Base-by-base conservation (phyloP, 2,329 filamentous ascomycete genomes). In the Colletotrichum sp. region DNA sequence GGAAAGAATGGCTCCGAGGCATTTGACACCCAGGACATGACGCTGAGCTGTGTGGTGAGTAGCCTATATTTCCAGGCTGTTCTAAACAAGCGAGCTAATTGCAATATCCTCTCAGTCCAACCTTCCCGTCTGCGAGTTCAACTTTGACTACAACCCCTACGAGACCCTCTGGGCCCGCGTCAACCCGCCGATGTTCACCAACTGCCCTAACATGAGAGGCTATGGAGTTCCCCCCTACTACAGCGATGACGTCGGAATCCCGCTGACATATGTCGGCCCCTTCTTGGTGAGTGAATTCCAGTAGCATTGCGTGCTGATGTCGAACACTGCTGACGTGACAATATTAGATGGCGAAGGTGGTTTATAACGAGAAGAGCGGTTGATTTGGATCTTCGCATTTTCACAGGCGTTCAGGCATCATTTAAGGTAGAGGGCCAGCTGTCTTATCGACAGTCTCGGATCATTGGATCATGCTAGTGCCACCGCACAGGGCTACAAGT, bases 121-220 rank as follows among this genome's bases (percentile, higher is more conserved):
- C 4, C 2, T 73, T 4, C 71, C 71, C 3, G 71, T 73, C 9
- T 73, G 71, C 57, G 71, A 73, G 28, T 73, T 73, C 30, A 63
- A 73, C 39, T 73, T 70, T 5, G 71, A 73, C 4, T 70, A 64
- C 15, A 70, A 70, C 16, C 71, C 71, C 6, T 70, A 30, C 8
- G 36, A 73, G 71, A 59, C 16, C 10, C 26, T 48, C 5, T 16
- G 26, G 4, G n/a, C 8, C 16, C 36, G 30, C 3, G 16, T 13
- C 3, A 73, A 57, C 26, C 66, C 66, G 4, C 22, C 65, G 9
- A 30, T 70, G 57, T 73, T 70, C 30, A n/a, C n/a, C 6, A 73
- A 73, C 16, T 70, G 71, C 15, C 71, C 71, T 18, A 63, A 26
- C 15, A 55, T 63, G 30, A 44, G 24, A 13, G 71, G 71, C 6